phyloP scores from a whole-genome alignment of 2,329 filamentous ascomycete species.

The Curvularia hawaiiensis region DNA sequence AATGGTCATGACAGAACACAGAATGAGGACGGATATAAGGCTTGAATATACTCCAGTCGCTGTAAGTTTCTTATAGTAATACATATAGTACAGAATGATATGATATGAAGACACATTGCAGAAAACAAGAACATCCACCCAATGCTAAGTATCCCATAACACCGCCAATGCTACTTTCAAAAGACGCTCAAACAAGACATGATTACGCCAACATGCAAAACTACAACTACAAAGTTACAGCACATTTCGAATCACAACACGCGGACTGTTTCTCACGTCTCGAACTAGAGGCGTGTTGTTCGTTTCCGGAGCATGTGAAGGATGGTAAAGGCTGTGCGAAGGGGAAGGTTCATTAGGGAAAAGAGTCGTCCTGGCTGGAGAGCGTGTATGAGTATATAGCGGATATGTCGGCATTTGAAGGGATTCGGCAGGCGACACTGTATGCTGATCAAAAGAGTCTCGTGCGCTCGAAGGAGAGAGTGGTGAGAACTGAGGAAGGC shows the following conservation, averaged over 20 bases:
- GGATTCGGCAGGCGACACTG: constrained; percentile 24
- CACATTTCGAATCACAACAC: neutral
- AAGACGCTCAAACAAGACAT: neutral
- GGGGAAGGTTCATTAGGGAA: neutral
- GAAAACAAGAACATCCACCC: neutral
- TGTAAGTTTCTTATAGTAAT: neutral
- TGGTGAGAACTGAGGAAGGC: constrained; percentile 1
- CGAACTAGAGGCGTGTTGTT: neutral
- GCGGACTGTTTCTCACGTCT: constrained; percentile 10
- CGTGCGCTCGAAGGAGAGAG: constrained; percentile 15
- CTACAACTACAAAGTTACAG: neutral
- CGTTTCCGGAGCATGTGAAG: neutral
- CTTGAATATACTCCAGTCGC: no score
- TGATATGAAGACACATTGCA: neutral
- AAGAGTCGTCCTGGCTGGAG: neutral
- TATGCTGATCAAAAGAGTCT: constrained; percentile 22
- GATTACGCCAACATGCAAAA: neutral
- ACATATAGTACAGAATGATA: neutral
- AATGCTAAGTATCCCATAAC: no score
- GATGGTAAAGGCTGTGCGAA: neutral
- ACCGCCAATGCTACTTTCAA: neutral
- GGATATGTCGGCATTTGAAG: constrained; percentile 10
- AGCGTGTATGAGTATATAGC: neutral
- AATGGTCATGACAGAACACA: no score
- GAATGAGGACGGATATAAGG: no score